Conservation (phyloP, 257 asterid species). For the Linaria vulgaris region DNA sequence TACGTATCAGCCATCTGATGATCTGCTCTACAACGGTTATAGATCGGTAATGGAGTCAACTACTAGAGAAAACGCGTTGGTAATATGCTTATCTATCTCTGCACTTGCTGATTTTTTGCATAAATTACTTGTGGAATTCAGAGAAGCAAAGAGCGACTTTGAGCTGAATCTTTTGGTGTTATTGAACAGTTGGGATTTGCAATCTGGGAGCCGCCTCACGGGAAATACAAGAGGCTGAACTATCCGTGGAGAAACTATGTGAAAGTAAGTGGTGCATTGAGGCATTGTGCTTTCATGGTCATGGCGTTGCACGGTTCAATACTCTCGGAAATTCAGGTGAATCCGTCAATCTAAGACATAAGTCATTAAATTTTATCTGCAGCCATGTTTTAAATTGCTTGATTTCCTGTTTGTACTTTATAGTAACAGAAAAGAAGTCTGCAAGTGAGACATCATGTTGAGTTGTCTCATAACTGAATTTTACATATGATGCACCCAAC, state of each 20-base stretch:
- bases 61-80: slow-evolving; percentile 45
- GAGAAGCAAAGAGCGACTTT: neutral
- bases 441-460: too few species aligned
- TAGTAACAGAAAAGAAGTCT: too few species aligned
- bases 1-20: slow-evolving; percentile 36
- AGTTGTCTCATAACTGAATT: too few species aligned
- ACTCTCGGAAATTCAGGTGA: slow-evolving; percentile 54
- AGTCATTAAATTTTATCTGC: too few species aligned
- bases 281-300: slow-evolving; percentile 56
- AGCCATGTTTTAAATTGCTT: too few species aligned
- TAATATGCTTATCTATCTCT: neutral
- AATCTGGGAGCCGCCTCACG: slow-evolving; percentile 58
- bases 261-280: slow-evolving; percentile 43
- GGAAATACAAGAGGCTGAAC: slow-evolving; percentile 38
- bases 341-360: too few species aligned
- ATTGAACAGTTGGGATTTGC: slow-evolving; percentile 48
- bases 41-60: slow-evolving; percentile 46
- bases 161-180: neutral
- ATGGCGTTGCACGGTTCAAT: slow-evolving; percentile 57
- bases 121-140: neutral
- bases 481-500: too few species aligned
- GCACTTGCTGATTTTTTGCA: neutral
- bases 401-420: too few species aligned
- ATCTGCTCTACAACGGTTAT: slow-evolving; percentile 41
- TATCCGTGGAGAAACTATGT: slow-evolving; percentile 48